Evolutionary conservation across 2,329 filamentous ascomycete genomes (phyloP), one percentile per base, ranked within the genome.

Genomic region (Aspergillus japonicus): DNA sequence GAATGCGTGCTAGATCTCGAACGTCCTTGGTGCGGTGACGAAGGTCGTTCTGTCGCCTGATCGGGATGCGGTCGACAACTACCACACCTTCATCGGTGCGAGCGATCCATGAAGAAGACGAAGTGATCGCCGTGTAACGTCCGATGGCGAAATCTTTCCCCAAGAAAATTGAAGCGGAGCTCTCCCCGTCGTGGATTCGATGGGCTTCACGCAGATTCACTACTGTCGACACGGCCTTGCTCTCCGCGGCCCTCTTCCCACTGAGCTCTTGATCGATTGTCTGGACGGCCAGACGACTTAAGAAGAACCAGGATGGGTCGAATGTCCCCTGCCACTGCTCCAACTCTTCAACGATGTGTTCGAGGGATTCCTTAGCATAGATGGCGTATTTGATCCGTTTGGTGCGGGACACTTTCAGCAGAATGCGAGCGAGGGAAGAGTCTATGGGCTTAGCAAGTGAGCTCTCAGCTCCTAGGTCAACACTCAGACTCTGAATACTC

Each of bases 271-370:
- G 35, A n/a, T 56, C 54, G 5, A 51, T 42, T 5, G 24, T 16
- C 5, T 19, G 26, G 39, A 24, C 19, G 47, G 35, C 21, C 16
- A 26, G 21, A 11, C 31, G 47, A 1, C n/a, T 35, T 4, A 50
- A 12, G 2, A 56, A 19, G 16, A 23, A 56, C 54, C 54, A 56
- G 3, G 54, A 39, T n/a, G 47, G 54, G 26, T 56, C 54, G 31
- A 56, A 56, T 2, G n/a, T 14, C 7, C 24, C 19, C 31, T 49
- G 47, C 54, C 54, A 56, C 24, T 19, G 10, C 21, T 56, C 31
- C 16, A 51, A 24, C 7, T 56, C 54, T 11, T 21, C 7, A 14
- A 50, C 47, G 3, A 47, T 23, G 23, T 50, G 19, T 33, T 56
- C 24, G 10, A 56, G 54, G 5, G 14, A 49, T 11, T 24, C 19